These are phyloP conservation scores for Centella asiatica DNA, from an alignment of 129 eudicot genomes.

Conservation along the genomic window DNA sequence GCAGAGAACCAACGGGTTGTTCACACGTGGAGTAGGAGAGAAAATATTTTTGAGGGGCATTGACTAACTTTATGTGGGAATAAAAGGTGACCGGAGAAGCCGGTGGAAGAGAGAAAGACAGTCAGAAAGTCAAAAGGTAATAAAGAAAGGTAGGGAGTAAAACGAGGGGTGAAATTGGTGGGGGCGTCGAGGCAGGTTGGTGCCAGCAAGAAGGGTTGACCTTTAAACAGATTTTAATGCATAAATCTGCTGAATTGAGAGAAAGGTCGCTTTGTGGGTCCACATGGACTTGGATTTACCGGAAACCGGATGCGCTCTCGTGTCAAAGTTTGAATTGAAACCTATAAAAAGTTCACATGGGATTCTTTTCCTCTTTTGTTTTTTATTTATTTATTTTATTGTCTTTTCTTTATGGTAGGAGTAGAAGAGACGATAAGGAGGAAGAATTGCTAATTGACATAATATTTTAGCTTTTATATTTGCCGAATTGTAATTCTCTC, in stretches of 20 bases:
- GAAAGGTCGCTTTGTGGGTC: not conserved
- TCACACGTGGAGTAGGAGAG: not conserved
- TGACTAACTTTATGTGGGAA: not conserved
- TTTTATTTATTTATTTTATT: not conserved
- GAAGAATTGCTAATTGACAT: too few relatives aligned
- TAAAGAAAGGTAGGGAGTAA: conserved; percentile 15
- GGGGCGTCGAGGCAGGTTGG: too few relatives aligned
- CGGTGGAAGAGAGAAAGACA: not conserved
- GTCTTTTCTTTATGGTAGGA: too few relatives aligned
- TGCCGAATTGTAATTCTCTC: too few relatives aligned
- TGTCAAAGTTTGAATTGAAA: conserved; percentile 17
- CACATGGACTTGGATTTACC: conserved; percentile 3
- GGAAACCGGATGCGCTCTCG: conserved; percentile 7
- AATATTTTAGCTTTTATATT: too few relatives aligned
- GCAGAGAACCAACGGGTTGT: not conserved
- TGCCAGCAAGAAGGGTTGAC: conserved; percentile 42
- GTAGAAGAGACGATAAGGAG: too few relatives aligned
- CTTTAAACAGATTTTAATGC: conserved; percentile 22
- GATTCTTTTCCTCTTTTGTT: conserved; percentile 16
- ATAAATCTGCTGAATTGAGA: conserved; percentile 7
- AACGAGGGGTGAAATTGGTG: not conserved
- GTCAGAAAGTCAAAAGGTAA: conserved; percentile 38
- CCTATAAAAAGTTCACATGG: conserved; percentile 18
- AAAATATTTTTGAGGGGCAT: not conserved
- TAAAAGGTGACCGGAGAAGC: not conserved